phyloP scores from a whole-genome alignment of 371 early-diverging fungal genomes.

The Fennellomyces sp. region DNA sequence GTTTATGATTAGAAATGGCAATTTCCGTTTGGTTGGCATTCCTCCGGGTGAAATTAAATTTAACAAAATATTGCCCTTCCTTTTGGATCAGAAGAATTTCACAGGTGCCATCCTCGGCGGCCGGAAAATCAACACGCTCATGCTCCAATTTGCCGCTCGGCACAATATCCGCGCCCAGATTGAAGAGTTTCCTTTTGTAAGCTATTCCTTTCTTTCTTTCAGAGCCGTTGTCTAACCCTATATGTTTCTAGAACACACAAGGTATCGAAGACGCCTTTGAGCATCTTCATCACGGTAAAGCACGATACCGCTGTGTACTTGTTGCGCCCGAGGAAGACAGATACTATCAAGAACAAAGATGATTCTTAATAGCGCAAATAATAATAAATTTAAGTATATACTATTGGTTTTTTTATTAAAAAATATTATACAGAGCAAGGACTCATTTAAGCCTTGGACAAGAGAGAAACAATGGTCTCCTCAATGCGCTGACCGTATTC shows the following conservation, averaged over 20 bases:
- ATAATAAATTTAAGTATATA: too few species aligned
- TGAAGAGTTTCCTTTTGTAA: constrained; percentile 44
- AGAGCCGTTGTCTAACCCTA: neutral
- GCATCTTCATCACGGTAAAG: constrained; percentile 24
- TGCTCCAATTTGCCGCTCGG: constrained; percentile 55
- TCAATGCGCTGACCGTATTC: constrained; percentile 76
- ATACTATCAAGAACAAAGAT: neutral
- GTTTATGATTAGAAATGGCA: constrained; percentile 36
- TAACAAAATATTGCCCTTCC: constrained; percentile 21
- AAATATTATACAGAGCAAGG: neutral
- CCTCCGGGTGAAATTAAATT: constrained; percentile 35
- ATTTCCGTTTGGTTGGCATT: constrained; percentile 55
- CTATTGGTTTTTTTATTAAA: neutral
- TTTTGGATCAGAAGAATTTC: constrained; percentile 34
- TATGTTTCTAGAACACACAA: constrained; percentile 19
- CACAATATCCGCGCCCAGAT: constrained; percentile 54
- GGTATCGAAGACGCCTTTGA: constrained; percentile 35
- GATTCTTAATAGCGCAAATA: too few species aligned
- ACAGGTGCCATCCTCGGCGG: constrained; percentile 51
- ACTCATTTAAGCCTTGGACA: constrained; percentile 15
- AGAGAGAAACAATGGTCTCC: constrained; percentile 20
- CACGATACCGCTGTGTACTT: constrained; percentile 42
- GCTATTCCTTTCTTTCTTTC: neutral
- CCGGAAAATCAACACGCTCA: constrained; percentile 37
- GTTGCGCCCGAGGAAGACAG: constrained; percentile 23